phyloP scores from a whole-genome alignment of 768 basidiomycete species.

The Auriscalpium orientale region DNA sequence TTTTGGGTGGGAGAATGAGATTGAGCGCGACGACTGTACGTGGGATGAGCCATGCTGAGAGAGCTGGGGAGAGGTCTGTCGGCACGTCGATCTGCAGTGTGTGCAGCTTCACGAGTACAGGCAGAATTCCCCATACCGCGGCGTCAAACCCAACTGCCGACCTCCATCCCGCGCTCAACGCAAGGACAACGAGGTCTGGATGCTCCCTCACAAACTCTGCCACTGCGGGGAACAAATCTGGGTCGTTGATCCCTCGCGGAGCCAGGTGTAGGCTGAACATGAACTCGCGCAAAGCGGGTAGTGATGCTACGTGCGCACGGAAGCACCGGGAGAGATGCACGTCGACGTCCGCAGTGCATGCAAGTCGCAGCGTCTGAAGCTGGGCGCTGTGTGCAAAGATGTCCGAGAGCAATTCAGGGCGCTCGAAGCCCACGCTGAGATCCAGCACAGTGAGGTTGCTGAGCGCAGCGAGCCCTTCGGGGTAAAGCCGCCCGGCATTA shows the following conservation, averaged over 20 bases:
- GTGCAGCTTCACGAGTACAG: slow-evolving; percentile 43
- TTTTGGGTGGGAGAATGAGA: slow-evolving; percentile 30
- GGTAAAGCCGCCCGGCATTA: slow-evolving; percentile 29
- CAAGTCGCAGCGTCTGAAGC: slow-evolving; percentile 52
- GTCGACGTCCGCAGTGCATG: slow-evolving; percentile 35
- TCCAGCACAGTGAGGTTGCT: slow-evolving; percentile 59
- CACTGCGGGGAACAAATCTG: slow-evolving; percentile 62
- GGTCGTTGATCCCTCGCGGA: slow-evolving; percentile 32
- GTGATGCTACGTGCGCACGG: slow-evolving; percentile 28
- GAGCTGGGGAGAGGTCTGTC: slow-evolving; percentile 49
- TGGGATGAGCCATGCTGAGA: slow-evolving; percentile 66
- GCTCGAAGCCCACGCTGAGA: slow-evolving; percentile 44
- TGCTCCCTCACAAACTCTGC: slow-evolving; percentile 58
- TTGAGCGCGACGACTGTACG: slow-evolving; percentile 36
- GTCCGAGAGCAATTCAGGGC: slow-evolving; percentile 46
- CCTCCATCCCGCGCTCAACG: slow-evolving; percentile 36
- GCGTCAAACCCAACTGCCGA: slow-evolving; percentile 59
- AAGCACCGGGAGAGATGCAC: slow-evolving; percentile 40
- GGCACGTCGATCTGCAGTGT: slow-evolving; percentile 57
- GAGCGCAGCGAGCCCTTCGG: slow-evolving; percentile 42
- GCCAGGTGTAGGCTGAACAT: slow-evolving; percentile 31
- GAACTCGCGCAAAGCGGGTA: slow-evolving; percentile 64
- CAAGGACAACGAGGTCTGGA: slow-evolving; percentile 42
- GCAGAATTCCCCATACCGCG: slow-evolving; percentile 64
- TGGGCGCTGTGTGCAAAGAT: slow-evolving; percentile 56